Conservation (phyloP, 2,329 filamentous ascomycete genomes). For the Cladosporium cucumerinum region DNA sequence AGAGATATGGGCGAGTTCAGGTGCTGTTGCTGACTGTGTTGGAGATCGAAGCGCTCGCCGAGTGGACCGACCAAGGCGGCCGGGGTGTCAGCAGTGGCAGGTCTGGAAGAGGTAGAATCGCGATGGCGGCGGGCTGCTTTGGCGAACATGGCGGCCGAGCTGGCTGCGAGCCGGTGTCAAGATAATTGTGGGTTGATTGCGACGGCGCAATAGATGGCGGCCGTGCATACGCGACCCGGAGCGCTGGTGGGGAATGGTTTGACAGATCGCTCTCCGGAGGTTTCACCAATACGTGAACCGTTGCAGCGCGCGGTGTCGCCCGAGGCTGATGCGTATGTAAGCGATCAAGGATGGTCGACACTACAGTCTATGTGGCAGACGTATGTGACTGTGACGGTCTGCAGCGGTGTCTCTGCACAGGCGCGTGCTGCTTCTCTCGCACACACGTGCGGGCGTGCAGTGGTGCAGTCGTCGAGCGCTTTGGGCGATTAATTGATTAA, state of each 20-base stretch:
- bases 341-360: not conserved
- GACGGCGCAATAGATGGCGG: constrained; percentile 2
- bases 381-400: not conserved
- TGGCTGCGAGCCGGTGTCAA: not conserved
- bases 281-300: not conserved
- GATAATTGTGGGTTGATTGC: constrained; percentile 2
- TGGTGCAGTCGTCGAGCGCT: not conserved
- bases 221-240: constrained; percentile 7
- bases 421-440: not conserved
- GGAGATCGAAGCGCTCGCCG: constrained; percentile 9
- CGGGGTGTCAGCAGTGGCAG: not conserved
- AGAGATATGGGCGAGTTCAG: constrained; percentile 7
- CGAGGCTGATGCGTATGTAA: constrained; percentile 1
- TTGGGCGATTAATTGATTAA: not conserved
- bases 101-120: constrained; percentile 5
- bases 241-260: not conserved
- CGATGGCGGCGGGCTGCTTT: constrained; percentile 13
- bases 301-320: constrained; percentile 6
- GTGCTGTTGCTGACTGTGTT: not conserved
- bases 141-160: constrained; percentile 10
- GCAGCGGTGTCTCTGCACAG: not conserved
- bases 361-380: not conserved
- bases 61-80: constrained; percentile 3
- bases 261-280: not conserved
- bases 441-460: not conserved